Base-by-base conservation (phyloP, 2,329 filamentous ascomycete species). In the Achaetomium macrosporum region DNA sequence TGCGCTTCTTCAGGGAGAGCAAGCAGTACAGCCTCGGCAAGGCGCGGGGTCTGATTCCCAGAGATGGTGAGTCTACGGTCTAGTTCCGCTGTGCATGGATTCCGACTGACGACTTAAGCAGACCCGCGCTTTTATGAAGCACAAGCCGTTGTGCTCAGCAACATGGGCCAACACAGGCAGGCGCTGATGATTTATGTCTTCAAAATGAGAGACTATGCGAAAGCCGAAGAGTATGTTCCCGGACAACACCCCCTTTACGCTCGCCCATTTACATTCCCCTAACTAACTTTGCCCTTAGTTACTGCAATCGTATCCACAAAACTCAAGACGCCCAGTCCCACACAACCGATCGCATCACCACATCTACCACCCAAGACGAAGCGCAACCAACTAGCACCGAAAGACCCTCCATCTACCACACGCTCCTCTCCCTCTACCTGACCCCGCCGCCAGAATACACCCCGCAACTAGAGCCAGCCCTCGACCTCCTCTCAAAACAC, bases 181-280 rank as follows among this genome's bases (percentile, higher is more conserved):
- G 93, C 93, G 0, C 74, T 99, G n/a, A 87, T 93, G 66, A 96
- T 99, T 48, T 99, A 96, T 67, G 92, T 97, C 29, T 99, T 96
- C 72, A 93, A 92, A 68, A 81, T 99, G 68, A 75, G 87, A 60
- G 86, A 96, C 67, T 92, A 88, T 57, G 75, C 73, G 12, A 97
- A 96, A 70, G 93, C 93, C 31, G 93, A 99, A 78, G 90, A 96
- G 85, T 96, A 73, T 57, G 83, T 76, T 20, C 13, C 25, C 16
- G 25, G 13, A 15, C 19, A 20, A 25, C 25, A 7, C 25, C n/a
- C 16, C 36, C 10, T 47, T 29, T 16, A 37, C 12, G 2, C 16
- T 44, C 25, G 13, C 35, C 17, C 13, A 35, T 40, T 29, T 31
- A n/a, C 30, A 5, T 12, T 13, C 25, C 16, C 29, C 13, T 31